Evolutionary conservation across 352 stramenopile species (phyloP), one percentile per base, ranked within the genome.

Genomic region (Globisporangium irregulare): DNA sequence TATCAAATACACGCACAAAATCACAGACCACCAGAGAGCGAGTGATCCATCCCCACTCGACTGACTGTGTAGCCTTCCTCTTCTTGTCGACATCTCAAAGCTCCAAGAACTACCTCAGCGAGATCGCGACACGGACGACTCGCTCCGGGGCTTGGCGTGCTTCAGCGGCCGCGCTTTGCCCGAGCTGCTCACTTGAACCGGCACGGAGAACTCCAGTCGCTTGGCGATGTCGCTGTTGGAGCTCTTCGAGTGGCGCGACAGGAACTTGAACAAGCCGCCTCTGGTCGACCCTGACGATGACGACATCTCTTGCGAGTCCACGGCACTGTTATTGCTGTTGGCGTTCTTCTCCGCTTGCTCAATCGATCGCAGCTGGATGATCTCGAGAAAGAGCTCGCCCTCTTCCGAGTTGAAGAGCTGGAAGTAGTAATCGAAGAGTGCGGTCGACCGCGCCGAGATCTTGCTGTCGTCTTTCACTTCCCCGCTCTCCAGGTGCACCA

Each of bases 371-470:
- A 69, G 62, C 29, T 81, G 70, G 38, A 91, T 64, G 48, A 89
- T 64, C 27, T 86, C 75, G 29, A 90, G 51, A 50, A 79, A 90
- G 64, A 89, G 69, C 58, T 86, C 81, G 9, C 75, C 69, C 9
- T 87, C 81, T 5, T 86, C 76, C 56, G 79, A 85, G 66, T 87
- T 90, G 71, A 91, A 89, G 22, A 90, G 63, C 64, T 78, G 72
- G n/a, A 76, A 76, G 72, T 90, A 91, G 58, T 91, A 91, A 48
- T 80, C 73, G 29, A 91, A 91, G 0, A 91, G 69, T 15, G 78
- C 83, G 3, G 71, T 56, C 9, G 72, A 78, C 27, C 81, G 75
- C 9, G 64, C 67, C 29, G 75, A 59, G 36, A 84, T 78, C 65
- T 90, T 91, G 56, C 66, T 74, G 46, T 91, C 81, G 59, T 86